Conservation (phyloP, 2,329 filamentous ascomycete genomes). For the Botrytis hyacinthi region DNA sequence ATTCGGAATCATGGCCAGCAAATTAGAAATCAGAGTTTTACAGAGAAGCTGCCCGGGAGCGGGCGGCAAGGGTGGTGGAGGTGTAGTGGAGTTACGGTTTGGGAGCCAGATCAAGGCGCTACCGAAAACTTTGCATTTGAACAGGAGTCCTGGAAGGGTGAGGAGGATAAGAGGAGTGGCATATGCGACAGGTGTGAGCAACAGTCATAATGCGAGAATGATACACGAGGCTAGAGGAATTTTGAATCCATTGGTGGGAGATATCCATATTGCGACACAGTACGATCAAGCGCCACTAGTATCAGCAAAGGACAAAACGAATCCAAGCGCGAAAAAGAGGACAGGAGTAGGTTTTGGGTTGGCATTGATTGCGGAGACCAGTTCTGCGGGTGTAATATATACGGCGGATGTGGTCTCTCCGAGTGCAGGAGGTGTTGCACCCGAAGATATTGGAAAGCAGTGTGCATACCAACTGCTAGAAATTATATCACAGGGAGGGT, state of each 20-base stretch:
- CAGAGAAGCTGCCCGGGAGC: conserved; percentile 74
- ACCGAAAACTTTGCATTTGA: conserved; percentile 88
- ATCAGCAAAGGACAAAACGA: conserved; percentile 51
- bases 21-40: conserved; percentile 82
- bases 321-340: conserved; percentile 58
- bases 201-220: conserved; percentile 91
- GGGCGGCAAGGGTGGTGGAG: conserved; percentile 76
- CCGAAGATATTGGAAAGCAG: conserved; percentile 85
- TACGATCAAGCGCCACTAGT: conserved; percentile 67
- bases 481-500: conserved; percentile 77
- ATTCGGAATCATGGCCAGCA: conserved; percentile 77
- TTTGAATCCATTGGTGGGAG: conserved; percentile 79
- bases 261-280: conserved; percentile 85
- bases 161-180: conserved; percentile 90
- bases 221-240: conserved; percentile 87
- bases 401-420: conserved; percentile 79
- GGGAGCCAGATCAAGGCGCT: conserved; percentile 82
- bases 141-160: conserved; percentile 77
- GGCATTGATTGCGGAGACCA: conserved; percentile 89
- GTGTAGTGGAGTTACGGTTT: conserved; percentile 90
- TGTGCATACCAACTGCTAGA: conserved; percentile 90
- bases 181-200: conserved; percentile 88
- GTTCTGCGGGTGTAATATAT: conserved; percentile 74
- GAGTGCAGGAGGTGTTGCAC: conserved; percentile 74
- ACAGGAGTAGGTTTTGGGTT: conserved; percentile 90